Evolutionary conservation across 2,329 filamentous ascomycete species (phyloP).

Genomic region (Claviceps sp.): DNA sequence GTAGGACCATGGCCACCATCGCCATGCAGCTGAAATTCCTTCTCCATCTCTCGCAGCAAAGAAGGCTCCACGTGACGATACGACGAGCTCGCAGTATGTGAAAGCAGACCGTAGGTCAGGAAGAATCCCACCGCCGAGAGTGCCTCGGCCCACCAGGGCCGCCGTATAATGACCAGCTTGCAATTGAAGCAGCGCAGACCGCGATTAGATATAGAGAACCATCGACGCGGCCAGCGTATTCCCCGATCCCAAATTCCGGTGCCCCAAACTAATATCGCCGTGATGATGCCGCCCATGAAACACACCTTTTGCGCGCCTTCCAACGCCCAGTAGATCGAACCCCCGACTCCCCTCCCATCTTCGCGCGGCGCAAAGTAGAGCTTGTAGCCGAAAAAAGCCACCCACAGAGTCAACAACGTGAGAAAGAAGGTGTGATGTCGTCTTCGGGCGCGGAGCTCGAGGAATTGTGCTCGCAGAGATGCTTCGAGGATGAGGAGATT

Average conservation of each 20-base stretch:
- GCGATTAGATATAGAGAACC: slow-evolving; percentile 80
- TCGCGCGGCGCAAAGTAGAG: slow-evolving; percentile 93
- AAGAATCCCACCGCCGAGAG: slow-evolving; percentile 63
- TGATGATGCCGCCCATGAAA: slow-evolving; percentile 82
- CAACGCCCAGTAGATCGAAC: slow-evolving; percentile 91
- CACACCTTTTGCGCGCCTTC: slow-evolving; percentile 84
- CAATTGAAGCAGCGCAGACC: slow-evolving; percentile 88
- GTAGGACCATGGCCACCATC: slow-evolving; percentile 4
- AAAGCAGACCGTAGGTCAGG: slow-evolving; percentile 62
- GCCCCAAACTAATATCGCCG: slow-evolving; percentile 75
- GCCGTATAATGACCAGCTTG: slow-evolving; percentile 81
- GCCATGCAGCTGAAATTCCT: slow-evolving; percentile 36
- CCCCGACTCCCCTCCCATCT: slow-evolving; percentile 81
- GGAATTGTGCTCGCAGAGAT: slow-evolving; percentile 82
- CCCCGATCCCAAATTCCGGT: slow-evolving; percentile 95
- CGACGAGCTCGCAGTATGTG: slow-evolving; percentile 50
- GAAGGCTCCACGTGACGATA: slow-evolving; percentile 66
- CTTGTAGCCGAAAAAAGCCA: slow-evolving; percentile 72
- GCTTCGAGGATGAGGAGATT: slow-evolving; percentile 96
- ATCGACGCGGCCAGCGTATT: slow-evolving; percentile 83
- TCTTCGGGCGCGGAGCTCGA: slow-evolving; percentile 74
- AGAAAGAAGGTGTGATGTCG: slow-evolving; percentile 92
- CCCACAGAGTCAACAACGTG: slow-evolving; percentile 66
- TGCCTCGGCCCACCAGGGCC: slow-evolving; percentile 69
- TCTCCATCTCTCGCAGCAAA: slow-evolving; percentile 46